Evolutionary conservation across 805 yeast genomes (phyloP).

Genomic region (Isabelozyma rhagii): DNA sequence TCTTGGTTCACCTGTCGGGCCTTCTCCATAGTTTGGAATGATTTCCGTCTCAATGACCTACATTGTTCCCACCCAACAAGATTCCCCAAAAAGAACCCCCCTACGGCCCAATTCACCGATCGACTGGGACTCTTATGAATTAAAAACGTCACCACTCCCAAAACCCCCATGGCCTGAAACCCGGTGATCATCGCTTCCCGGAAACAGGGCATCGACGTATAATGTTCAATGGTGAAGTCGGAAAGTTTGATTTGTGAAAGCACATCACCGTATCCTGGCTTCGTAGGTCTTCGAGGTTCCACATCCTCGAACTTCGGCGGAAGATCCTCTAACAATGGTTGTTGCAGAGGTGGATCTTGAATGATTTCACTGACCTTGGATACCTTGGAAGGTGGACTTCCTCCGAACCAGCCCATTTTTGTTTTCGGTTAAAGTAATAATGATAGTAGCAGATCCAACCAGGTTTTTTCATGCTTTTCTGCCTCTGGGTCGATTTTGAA

Average conservation of each 20-base stretch:
- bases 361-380: constrained; percentile 30
- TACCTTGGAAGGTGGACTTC: constrained; percentile 31
- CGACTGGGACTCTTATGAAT: constrained; percentile 60
- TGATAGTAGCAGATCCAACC: not conserved
- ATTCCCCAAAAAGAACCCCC: constrained; percentile 76
- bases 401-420: constrained; percentile 44
- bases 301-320: constrained; percentile 49
- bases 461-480: not conserved
- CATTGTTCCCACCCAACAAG: constrained; percentile 94
- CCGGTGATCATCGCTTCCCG: constrained; percentile 79
- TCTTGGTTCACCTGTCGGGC: constrained; percentile 54
- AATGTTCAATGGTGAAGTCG: constrained; percentile 51
- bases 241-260: constrained; percentile 39
- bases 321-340: constrained; percentile 45
- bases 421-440: not conserved
- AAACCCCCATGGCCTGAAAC: constrained; percentile 65
- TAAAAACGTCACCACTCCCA: constrained; percentile 63
- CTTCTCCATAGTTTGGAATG: constrained; percentile 61
- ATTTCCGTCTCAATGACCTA: constrained; percentile 62
- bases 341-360: constrained; percentile 12
- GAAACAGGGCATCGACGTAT: constrained; percentile 69
- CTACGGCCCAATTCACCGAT: constrained; percentile 79
- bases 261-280: constrained; percentile 30
- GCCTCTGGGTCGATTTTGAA: not conserved
- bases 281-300: constrained; percentile 6